Evolutionary conservation across 768 basidiomycete genomes (phyloP).

Genomic region (Russula abietina): DNA sequence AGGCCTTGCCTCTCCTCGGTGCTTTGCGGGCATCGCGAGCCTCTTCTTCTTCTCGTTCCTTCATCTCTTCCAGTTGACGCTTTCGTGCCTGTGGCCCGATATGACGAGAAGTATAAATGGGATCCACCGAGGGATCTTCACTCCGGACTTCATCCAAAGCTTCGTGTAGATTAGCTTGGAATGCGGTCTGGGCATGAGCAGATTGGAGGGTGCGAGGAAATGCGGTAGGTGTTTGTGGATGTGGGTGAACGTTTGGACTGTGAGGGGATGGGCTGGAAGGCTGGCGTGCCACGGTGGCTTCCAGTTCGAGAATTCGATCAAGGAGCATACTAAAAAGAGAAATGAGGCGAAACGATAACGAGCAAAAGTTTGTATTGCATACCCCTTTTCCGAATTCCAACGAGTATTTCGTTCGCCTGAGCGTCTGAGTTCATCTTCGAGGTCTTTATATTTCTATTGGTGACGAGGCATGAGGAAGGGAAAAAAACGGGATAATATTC

Average conservation of each 20-base stretch:
- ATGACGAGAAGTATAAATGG: slow-evolving; percentile 42
- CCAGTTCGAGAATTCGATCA: slow-evolving; percentile 58
- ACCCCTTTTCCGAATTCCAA: slow-evolving; percentile 61
- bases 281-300: slow-evolving; percentile 36
- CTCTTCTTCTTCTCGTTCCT: slow-evolving; percentile 41
- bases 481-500: neutral
- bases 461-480: neutral
- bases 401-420: slow-evolving; percentile 60
- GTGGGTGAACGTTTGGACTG: slow-evolving; percentile 24
- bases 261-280: slow-evolving; percentile 24
- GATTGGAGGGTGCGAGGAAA: slow-evolving; percentile 46
- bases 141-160: slow-evolving; percentile 41
- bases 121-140: slow-evolving; percentile 44
- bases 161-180: slow-evolving; percentile 44
- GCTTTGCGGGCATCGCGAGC: slow-evolving; percentile 37
- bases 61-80: slow-evolving; percentile 39
- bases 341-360: slow-evolving; percentile 19
- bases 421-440: slow-evolving; percentile 47
- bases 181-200: slow-evolving; percentile 38
- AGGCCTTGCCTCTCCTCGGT: slow-evolving; percentile 31
- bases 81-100: slow-evolving; percentile 41
- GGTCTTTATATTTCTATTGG: slow-evolving; percentile 54
- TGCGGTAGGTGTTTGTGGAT: slow-evolving; percentile 39
- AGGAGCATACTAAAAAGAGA: slow-evolving; percentile 41
- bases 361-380: slow-evolving; percentile 29